Percentiles rank a stretch among this genome's conserved stretches.
phyloP scores from a whole-genome alignment of 495 filamentous ascomycete genomes.

The Penicilliopsis zonata region DNA sequence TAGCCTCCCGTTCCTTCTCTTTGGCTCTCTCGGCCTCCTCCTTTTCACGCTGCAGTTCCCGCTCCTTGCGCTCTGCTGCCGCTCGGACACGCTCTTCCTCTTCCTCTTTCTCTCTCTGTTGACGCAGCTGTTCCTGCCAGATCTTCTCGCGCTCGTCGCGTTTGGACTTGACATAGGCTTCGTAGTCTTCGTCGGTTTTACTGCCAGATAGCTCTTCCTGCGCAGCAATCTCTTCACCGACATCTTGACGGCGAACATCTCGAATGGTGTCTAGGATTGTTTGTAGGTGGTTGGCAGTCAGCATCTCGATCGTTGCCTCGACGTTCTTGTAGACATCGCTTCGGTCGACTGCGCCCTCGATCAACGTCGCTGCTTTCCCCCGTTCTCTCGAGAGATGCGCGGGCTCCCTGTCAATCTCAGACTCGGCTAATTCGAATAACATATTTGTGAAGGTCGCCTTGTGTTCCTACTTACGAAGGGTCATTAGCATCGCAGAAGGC shows the following conservation, averaged over 20 bases:
- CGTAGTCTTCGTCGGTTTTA: conserved; percentile 78
- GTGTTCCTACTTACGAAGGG: conserved; percentile 38
- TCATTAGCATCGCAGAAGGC: conserved; percentile 3
- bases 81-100: conserved; percentile 51
- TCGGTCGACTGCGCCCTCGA: conserved; percentile 79
- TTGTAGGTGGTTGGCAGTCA: conserved; percentile 52
- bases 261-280: conserved; percentile 57
- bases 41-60: conserved; percentile 47
- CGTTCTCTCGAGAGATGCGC: conserved; percentile 64
- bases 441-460: conserved; percentile 53
- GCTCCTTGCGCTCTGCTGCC: conserved; percentile 54
- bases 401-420: conserved; percentile 73
- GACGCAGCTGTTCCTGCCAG: conserved; percentile 50
- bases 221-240: conserved; percentile 59
- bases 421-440: conserved; percentile 60
- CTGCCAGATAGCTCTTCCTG: conserved; percentile 57
- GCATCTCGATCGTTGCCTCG: conserved; percentile 49
- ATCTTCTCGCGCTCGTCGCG: conserved; percentile 51
- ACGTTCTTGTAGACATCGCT: conserved; percentile 69
- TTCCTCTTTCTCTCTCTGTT: conserved; percentile 50
- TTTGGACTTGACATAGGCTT: conserved; percentile 53
- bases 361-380: conserved; percentile 66
- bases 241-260: conserved; percentile 55
- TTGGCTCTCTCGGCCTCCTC: conserved; percentile 46
- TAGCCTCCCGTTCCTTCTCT: conserved; percentile 35